These are phyloP conservation scores for Hypoxylon sp. DNA, from an alignment of 2,329 filamentous ascomycete genomes.

Conservation along the genomic window DNA sequence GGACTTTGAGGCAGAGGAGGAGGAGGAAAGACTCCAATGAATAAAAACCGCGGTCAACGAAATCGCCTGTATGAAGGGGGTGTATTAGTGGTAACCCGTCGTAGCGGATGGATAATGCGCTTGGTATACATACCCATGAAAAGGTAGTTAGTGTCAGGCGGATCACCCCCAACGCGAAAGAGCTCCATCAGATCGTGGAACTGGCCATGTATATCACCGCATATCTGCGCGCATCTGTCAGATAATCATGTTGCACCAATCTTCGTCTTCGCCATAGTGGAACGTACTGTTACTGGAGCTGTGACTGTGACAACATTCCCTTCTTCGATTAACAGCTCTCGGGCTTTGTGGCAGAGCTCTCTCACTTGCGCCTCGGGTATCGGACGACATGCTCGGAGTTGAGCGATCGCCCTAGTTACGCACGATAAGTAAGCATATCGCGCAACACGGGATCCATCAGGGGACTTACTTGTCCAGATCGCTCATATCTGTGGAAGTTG, in stretches of 20 bases:
- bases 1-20: conserved; percentile 94
- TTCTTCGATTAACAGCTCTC: conserved; percentile 96
- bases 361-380: conserved; percentile 96
- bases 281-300: conserved; percentile 87
- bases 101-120: not conserved
- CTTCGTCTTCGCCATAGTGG: not conserved
- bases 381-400: conserved; percentile 93
- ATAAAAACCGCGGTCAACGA: conserved; percentile 98
- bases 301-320: conserved; percentile 97
- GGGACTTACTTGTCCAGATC: conserved; percentile 86
- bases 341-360: conserved; percentile 96
- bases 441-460: not conserved
- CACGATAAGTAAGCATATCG: conserved; percentile 34
- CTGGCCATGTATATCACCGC: conserved; percentile 96
- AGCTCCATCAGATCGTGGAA: conserved; percentile 98
- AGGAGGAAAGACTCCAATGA: conserved; percentile 97
- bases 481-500: conserved; percentile 73
- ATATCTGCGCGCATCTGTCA: conserved; percentile 72
- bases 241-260: not conserved
- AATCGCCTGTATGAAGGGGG: conserved; percentile 77
- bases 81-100: conserved; percentile 30
- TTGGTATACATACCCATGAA: conserved; percentile 81
- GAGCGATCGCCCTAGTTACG: conserved; percentile 84
- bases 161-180: conserved; percentile 92
- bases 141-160: conserved; percentile 95